These are phyloP conservation scores for Rhododendron ovatum DNA, from an alignment of 148 eudicot genomes.

Conservation along the genomic window DNA sequence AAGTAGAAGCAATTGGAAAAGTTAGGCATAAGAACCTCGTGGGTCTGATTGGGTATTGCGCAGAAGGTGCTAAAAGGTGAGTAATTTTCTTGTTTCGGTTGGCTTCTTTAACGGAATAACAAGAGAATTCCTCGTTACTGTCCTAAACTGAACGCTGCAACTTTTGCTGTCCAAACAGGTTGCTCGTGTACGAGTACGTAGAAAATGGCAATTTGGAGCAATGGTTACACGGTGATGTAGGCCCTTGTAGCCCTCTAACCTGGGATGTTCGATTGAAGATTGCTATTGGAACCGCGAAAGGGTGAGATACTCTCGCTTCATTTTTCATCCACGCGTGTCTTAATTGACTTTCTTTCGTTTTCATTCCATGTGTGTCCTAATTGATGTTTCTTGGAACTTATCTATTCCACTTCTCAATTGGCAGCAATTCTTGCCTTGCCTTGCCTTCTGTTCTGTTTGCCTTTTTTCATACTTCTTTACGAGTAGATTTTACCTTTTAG, in stretches of 20 bases:
- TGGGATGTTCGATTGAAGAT: slow-evolving; percentile 85
- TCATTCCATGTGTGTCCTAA: background rate
- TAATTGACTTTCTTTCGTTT: background rate
- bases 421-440: background rate
- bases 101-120: background rate
- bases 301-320: slow-evolving; percentile 36
- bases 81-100: background rate
- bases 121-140: background rate
- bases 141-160: background rate
- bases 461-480: background rate
- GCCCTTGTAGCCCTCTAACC: slow-evolving; percentile 66
- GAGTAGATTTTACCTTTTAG: background rate
- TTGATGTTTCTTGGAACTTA: background rate
- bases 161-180: slow-evolving; percentile 36
- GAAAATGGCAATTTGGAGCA: slow-evolving; percentile 94
- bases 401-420: background rate
- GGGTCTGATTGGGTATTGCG: slow-evolving; percentile 85
- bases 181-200: slow-evolving; percentile 84
- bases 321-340: background rate
- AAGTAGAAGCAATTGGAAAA: slow-evolving; percentile 97
- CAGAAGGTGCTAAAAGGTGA: slow-evolving; percentile 85
- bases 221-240: slow-evolving; percentile 94
- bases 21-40: slow-evolving; percentile 93
- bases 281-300: slow-evolving; percentile 91
- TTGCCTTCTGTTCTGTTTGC: background rate